Evolutionary conservation across 768 basidiomycete species (phyloP).

Genomic region (Phylloporus scabripes): DNA sequence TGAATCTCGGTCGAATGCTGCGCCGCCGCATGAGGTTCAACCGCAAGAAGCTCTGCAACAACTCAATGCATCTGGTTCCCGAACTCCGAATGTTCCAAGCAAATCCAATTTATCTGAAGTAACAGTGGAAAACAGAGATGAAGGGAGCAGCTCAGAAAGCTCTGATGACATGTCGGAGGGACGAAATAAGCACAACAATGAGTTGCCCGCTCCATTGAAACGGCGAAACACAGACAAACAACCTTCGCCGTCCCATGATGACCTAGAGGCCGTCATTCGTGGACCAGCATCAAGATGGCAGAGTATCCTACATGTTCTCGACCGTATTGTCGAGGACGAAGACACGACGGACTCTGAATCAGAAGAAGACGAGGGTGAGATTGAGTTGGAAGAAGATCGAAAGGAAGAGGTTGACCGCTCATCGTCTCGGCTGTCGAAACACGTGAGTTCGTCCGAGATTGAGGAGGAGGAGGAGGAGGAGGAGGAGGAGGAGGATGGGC

Average conservation of each 20-base stretch:
- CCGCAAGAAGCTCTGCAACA: neutral
- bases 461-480: constrained; percentile 27
- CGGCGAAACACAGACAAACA: neutral
- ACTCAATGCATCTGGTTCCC: constrained; percentile 2
- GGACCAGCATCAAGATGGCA: constrained; percentile 31
- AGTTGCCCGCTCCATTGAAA: neutral
- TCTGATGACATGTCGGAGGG: constrained; percentile 23
- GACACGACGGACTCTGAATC: constrained; percentile 34
- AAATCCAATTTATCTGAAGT: constrained; percentile 35
- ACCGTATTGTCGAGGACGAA: constrained; percentile 25
- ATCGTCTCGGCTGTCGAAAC: constrained; percentile 32
- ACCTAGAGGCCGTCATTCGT: constrained; percentile 40
- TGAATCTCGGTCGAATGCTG: neutral
- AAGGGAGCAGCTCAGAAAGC: constrained; percentile 38
- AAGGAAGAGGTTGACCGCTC: constrained; percentile 23
- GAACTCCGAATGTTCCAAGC: constrained; percentile 23
- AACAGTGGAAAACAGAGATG: constrained; percentile 31
- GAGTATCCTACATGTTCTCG: constrained; percentile 24
- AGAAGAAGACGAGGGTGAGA: constrained; percentile 31
- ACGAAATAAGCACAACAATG: constrained; percentile 12
- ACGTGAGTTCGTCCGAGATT: constrained; percentile 25
- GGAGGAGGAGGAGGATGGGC: no score
- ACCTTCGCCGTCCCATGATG: constrained; percentile 10
- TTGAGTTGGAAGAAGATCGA: constrained; percentile 35
- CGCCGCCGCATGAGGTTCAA: constrained; percentile 1